Conservation (phyloP, 192 early-diverging fungal species). For the Backusella parvicylindrica region DNA sequence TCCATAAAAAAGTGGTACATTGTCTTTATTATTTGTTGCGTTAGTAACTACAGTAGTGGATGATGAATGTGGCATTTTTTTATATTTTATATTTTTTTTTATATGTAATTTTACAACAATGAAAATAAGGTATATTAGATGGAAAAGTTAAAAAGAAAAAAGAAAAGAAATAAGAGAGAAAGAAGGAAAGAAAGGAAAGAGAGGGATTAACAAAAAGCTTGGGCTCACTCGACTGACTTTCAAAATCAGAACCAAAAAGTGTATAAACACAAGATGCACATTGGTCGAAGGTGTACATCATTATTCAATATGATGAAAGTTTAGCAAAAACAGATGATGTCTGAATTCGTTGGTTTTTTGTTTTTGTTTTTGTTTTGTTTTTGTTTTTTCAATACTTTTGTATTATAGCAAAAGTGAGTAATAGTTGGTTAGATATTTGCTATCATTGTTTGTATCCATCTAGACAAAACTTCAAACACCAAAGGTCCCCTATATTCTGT, state of each 20-base stretch:
- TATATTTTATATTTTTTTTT: neutral
- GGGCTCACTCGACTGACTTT: neutral
- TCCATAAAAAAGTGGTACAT: neutral
- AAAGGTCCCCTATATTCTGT: neutral
- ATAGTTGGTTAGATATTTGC: neutral
- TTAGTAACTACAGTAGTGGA: conserved; percentile 5
- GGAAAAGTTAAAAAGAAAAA: neutral
- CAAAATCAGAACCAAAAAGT: neutral
- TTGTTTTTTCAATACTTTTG: neutral
- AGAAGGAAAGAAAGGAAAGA: neutral
- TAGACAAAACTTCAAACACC: neutral
- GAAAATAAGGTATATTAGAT: neutral
- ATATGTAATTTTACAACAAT: neutral
- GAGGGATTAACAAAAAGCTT: neutral
- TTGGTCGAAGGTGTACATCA: neutral
- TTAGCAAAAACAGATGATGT: neutral
- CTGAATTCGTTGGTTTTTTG: neutral
- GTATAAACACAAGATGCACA: conserved; percentile 1
- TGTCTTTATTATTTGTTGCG: neutral
- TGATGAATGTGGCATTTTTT: conserved; percentile 16
- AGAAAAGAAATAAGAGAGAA: neutral
- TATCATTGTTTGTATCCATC: neutral
- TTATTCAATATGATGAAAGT: neutral
- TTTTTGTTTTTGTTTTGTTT: neutral
- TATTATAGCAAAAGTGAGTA: neutral